A percentile compares a stretch with the other conserved stretches of the same genome.
phyloP scores from a whole-genome alignment of 257 asterid species.

The Fraxinus quadrangulata region DNA sequence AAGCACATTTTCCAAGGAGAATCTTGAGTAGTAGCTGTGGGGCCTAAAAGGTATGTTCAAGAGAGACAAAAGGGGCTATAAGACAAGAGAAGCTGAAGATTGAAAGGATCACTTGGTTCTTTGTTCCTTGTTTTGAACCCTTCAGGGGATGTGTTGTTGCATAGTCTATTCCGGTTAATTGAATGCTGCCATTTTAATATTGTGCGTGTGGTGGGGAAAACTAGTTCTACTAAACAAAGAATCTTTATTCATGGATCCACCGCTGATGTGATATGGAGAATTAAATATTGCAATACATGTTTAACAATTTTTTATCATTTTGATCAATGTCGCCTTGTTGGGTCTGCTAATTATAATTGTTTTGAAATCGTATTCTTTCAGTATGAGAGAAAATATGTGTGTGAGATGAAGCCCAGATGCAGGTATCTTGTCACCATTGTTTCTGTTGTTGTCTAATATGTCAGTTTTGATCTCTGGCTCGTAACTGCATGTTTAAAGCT shows the following conservation, averaged over 20 bases:
- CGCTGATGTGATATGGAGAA: no score
- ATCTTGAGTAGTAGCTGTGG: conserved; percentile 17
- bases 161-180: background rate
- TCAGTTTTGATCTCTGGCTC: no score
- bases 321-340: background rate
- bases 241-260: conserved; percentile 4
- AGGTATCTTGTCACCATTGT: background rate
- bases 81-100: conserved; percentile 21
- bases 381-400: background rate
- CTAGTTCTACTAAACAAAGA: background rate
- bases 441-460: no score
- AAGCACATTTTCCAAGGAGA: conserved; percentile 1
- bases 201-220: background rate
- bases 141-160: background rate
- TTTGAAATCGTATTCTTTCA: background rate
- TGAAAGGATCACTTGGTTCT: conserved; percentile 4
- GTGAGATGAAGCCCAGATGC: background rate
- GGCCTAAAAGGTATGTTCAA: conserved; percentile 16
- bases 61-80: background rate
- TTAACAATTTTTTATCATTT: background rate
- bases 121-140: background rate
- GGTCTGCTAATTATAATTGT: background rate
- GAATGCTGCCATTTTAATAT: background rate
- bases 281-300: no score
- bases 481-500: no score